phyloP scores from a whole-genome alignment of 2,329 filamentous ascomycete genomes.

The Aspergillus costaricaensis region DNA sequence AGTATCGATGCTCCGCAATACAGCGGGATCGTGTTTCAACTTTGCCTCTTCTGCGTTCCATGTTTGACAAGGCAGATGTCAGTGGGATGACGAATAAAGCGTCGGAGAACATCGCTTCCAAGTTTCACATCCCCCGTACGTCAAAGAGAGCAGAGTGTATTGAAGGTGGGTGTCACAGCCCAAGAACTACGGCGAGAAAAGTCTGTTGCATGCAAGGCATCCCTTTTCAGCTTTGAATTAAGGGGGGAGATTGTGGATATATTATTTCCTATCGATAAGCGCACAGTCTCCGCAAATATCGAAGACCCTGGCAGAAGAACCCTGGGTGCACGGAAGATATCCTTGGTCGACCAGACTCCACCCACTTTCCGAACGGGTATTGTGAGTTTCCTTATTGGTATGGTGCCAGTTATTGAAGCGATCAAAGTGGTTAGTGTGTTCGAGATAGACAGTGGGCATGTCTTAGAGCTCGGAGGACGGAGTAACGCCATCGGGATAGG shows the following conservation, averaged over 20 bases:
- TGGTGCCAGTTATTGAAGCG: not conserved
- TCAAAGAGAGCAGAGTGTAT: not conserved
- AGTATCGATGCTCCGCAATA: not conserved
- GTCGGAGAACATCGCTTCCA: not conserved
- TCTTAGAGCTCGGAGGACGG: not conserved
- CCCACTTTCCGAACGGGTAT: not conserved
- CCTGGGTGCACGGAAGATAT: not conserved
- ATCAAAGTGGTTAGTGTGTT: not conserved
- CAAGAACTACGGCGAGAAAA: too few species aligned
- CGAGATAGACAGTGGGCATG: not conserved
- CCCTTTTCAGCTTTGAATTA: too few species aligned
- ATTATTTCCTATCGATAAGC: not conserved
- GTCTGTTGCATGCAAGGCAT: too few species aligned
- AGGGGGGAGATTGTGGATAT: too few species aligned
- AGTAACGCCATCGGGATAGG: conserved; percentile 1
- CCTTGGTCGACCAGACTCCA: not conserved
- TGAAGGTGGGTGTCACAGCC: not conserved
- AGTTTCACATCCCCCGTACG: not conserved
- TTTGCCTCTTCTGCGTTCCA: not conserved
- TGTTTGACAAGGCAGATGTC: not conserved
- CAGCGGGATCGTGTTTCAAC: not conserved
- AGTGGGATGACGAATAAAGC: not conserved
- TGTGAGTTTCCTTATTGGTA: not conserved
- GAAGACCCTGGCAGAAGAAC: not conserved
- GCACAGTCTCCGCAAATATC: not conserved